Evolutionary conservation across 805 yeast species (phyloP).

Genomic region (Metahyphopichia silvanorum): DNA sequence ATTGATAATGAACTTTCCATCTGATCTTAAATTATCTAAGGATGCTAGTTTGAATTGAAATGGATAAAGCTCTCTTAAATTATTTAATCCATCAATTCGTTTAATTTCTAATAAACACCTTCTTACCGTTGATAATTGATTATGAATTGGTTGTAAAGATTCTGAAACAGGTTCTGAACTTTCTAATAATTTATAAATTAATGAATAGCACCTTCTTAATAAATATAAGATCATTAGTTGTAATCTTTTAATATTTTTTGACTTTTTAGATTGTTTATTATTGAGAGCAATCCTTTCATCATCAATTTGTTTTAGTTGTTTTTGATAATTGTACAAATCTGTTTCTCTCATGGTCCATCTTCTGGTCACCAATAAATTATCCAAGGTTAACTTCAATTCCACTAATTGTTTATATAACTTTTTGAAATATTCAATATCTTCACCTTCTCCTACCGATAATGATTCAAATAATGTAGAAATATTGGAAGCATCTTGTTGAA

Average conservation of each 20-base stretch:
- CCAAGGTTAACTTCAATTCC: slow-evolving; percentile 68
- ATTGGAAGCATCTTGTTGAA: slow-evolving; percentile 32
- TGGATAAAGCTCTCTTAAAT: slow-evolving; percentile 88
- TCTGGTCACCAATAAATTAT: slow-evolving; percentile 82
- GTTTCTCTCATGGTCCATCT: slow-evolving; percentile 98
- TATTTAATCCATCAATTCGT: slow-evolving; percentile 87
- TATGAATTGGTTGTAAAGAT: slow-evolving; percentile 88
- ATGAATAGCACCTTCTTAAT: slow-evolving; percentile 86
- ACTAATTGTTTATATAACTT: slow-evolving; percentile 61
- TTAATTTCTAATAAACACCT: slow-evolving; percentile 86
- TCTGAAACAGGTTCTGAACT: slow-evolving; percentile 95
- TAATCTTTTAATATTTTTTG: slow-evolving; percentile 23
- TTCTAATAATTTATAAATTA: slow-evolving; percentile 83
- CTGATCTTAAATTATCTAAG: slow-evolving; percentile 78
- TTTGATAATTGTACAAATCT: slow-evolving; percentile 82
- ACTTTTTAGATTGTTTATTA: slow-evolving; percentile 3
- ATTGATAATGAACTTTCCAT: slow-evolving; percentile 88
- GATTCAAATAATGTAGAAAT: slow-evolving; percentile 20
- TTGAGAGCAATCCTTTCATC: slow-evolving; percentile 53
- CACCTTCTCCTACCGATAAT: slow-evolving; percentile 23
- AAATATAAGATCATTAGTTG: slow-evolving; percentile 63
- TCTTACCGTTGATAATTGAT: slow-evolving; percentile 88
- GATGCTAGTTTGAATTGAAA: slow-evolving; percentile 92
- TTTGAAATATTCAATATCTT: slow-evolving; percentile 32
- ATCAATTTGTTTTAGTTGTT: slow-evolving; percentile 69